Evolutionary conservation across 106 monocot species (phyloP).

Genomic region (Dioscorea dumetorum): DNA sequence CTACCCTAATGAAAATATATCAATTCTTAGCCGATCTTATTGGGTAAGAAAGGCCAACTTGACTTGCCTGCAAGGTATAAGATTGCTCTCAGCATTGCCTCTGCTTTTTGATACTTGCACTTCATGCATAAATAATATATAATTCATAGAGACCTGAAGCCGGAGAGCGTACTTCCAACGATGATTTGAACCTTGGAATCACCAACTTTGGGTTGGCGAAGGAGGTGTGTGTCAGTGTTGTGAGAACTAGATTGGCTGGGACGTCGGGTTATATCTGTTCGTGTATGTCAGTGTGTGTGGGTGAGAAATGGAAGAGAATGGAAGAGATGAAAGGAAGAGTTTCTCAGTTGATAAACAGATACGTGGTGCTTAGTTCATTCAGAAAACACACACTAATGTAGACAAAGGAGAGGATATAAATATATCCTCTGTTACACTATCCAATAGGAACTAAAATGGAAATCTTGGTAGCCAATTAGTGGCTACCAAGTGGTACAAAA

Average conservation of each 20-base stretch:
- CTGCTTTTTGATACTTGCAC: constrained; percentile 44
- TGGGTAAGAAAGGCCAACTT: constrained; percentile 2
- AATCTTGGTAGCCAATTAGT: too few species aligned
- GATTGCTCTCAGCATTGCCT: constrained; percentile 23
- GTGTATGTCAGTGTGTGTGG: too few species aligned
- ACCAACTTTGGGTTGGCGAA: too few species aligned
- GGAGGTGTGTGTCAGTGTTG: constrained; percentile 7
- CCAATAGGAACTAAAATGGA: too few species aligned
- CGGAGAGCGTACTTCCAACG: constrained; percentile 40
- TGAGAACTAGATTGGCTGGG: constrained; percentile 22
- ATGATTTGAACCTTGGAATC: constrained; percentile 29
- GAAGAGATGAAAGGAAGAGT: constrained; percentile 20
- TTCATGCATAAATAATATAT: constrained; percentile 21
- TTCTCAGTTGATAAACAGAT: too few species aligned
- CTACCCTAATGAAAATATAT: too few species aligned
- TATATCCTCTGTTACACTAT: too few species aligned
- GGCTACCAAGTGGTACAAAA: too few species aligned
- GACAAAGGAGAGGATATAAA: too few species aligned
- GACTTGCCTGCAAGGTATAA: constrained; percentile 19
- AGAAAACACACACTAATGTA: constrained; percentile 24
- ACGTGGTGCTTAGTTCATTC: constrained; percentile 21
- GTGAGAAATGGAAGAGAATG: constrained; percentile 33
- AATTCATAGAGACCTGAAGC: constrained; percentile 51
- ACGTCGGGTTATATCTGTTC: constrained; percentile 53
- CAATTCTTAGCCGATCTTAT: too few species aligned